phyloP scores from a whole-genome alignment of 257 asterid genomes.

The Solanum bulbocastanum region DNA sequence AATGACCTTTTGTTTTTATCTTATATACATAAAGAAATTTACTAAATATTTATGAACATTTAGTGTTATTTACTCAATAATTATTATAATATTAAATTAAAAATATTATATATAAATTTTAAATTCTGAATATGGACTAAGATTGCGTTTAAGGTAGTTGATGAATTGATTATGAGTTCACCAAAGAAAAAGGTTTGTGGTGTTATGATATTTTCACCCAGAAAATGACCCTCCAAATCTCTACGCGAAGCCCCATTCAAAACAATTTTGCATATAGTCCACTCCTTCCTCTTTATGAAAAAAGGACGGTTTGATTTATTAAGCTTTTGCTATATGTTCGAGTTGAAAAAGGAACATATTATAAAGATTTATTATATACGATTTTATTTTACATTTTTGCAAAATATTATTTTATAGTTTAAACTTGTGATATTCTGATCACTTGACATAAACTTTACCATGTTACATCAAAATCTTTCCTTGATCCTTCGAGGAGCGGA shows the following conservation, averaged over 20 bases:
- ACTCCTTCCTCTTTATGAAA: neutral
- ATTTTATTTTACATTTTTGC: rapidly evolving
- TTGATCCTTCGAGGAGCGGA: too few species aligned
- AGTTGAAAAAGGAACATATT: too few species aligned
- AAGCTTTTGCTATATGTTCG: neutral
- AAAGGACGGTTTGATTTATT: too few species aligned
- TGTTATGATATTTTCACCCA: neutral
- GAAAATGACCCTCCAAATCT: neutral
- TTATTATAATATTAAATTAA: neutral
- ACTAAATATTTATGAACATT: neutral
- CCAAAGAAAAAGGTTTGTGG: neutral
- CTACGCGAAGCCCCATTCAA: neutral
- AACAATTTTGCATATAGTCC: neutral
- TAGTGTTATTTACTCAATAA: neutral
- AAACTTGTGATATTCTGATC: neutral
- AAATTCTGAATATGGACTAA: neutral
- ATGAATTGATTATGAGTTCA: neutral
- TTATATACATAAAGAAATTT: neutral
- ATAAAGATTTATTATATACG: rapidly evolving
- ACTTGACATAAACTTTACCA: too few species aligned
- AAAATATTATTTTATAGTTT: too few species aligned
- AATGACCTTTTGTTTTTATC: neutral
- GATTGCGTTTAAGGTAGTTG: neutral
- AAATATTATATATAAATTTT: neutral
- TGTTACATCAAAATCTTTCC: neutral